phyloP scores from a whole-genome alignment of 2,329 filamentous ascomycete species.

The Sporothrix brunneoviolacea region DNA sequence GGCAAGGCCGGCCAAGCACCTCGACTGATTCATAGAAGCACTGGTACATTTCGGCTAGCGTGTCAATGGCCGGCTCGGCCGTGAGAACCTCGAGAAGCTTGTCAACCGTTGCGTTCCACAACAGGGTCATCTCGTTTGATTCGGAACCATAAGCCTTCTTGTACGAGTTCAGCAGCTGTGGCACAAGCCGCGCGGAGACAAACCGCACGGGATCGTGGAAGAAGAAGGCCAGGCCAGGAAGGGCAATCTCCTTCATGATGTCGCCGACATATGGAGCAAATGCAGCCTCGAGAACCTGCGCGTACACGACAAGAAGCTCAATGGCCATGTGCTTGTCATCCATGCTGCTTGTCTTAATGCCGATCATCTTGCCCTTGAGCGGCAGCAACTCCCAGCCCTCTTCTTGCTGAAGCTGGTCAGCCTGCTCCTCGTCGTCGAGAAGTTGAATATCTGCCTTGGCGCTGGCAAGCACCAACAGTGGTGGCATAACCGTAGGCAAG shows the following conservation, averaged over 20 bases:
- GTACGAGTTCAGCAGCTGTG: conserved; percentile 86
- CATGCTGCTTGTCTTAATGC: conserved; percentile 92
- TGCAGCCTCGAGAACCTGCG: conserved; percentile 84
- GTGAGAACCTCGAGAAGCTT: conserved; percentile 90
- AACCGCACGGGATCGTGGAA: conserved; percentile 97
- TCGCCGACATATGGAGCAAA: conserved; percentile 89
- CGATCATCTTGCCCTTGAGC: conserved; percentile 95
- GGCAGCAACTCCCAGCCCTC: conserved; percentile 97
- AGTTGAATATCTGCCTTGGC: conserved; percentile 97
- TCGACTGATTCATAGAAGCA: conserved; percentile 99
- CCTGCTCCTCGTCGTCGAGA: conserved; percentile 89
- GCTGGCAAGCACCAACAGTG: conserved; percentile 80
- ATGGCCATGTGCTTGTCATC: conserved; percentile 99
- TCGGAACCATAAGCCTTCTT: conserved; percentile 82
- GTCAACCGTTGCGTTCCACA: conserved; percentile 81
- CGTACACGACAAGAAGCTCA: conserved; percentile 93
- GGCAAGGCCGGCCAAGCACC: conserved; percentile 78
- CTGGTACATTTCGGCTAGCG: conserved; percentile 97
- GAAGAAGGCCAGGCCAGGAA: conserved; percentile 93
- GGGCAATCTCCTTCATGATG: conserved; percentile 93
- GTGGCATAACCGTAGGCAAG: conserved; percentile 88
- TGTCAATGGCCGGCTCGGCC: conserved; percentile 92
- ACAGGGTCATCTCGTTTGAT: conserved; percentile 68
- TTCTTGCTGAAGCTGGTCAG: conserved; percentile 86
- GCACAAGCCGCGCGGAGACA: conserved; percentile 89